Evolutionary conservation across 2,329 filamentous ascomycete species (phyloP).

Genomic region (Apiospora saccharicola): DNA sequence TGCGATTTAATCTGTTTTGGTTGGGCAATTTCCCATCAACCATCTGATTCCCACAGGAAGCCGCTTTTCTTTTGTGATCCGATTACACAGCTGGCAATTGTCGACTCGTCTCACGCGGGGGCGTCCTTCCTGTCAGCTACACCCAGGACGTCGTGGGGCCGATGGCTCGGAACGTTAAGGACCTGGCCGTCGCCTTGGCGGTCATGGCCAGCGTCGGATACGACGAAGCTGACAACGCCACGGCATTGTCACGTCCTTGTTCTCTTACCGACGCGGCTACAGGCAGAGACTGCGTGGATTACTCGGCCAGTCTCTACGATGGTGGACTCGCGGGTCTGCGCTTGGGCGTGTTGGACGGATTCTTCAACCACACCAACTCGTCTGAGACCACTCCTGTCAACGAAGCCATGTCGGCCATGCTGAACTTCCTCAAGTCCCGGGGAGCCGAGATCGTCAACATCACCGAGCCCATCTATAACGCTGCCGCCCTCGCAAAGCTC

Average conservation of each 20-base stretch:
- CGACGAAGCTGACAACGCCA: conserved; percentile 60
- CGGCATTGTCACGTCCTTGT: conserved; percentile 44
- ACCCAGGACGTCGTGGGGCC: conserved; percentile 65
- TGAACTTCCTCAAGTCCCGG: conserved; percentile 52
- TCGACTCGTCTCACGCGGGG: conserved; percentile 48
- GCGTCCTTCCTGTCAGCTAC: conserved; percentile 62
- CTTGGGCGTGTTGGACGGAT: conserved; percentile 52
- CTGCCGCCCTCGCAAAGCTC: conserved; percentile 54
- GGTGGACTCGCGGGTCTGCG: conserved; percentile 40
- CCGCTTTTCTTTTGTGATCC: background rate
- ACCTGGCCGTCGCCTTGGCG: conserved; percentile 57
- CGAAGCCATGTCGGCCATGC: conserved; percentile 54
- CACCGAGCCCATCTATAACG: conserved; percentile 57
- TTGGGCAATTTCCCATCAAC: background rate
- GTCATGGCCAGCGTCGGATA: conserved; percentile 61
- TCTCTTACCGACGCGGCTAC: conserved; percentile 46
- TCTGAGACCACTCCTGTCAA: conserved; percentile 66
- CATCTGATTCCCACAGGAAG: background rate
- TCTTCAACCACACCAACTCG: conserved; percentile 61
- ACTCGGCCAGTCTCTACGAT: conserved; percentile 47
- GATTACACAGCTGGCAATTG: background rate
- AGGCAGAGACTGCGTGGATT: conserved; percentile 50
- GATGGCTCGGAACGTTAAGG: conserved; percentile 58
- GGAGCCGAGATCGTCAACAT: conserved; percentile 61
- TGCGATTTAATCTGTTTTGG: background rate